A percentile compares a stretch with the other conserved stretches of the same genome.
Conservation (phyloP, 1,284 basidiomycete species). For the Tilletia setariae region DNA sequence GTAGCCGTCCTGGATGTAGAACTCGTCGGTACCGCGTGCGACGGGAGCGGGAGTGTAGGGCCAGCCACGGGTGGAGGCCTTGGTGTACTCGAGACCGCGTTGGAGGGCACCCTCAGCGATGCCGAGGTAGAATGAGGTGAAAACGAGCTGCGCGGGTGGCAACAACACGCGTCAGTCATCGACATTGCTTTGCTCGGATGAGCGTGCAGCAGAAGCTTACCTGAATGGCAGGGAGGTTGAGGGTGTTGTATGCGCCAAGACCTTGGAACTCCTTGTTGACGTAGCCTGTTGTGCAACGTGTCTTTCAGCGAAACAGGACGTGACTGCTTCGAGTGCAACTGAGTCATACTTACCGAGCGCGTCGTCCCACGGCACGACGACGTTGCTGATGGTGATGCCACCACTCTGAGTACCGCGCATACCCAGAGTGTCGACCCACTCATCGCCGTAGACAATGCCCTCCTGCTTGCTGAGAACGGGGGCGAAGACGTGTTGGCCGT, state of each 20-base stretch:
- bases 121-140: constrained; percentile 54
- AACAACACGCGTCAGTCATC: constrained; percentile 3
- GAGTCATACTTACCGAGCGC: constrained; percentile 36
- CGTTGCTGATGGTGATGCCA: constrained; percentile 45
- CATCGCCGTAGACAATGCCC: constrained; percentile 52
- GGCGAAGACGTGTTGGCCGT: constrained; percentile 46
- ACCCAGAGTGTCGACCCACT: constrained; percentile 55
- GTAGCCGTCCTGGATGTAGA: constrained; percentile 53
- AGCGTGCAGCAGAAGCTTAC: not conserved
- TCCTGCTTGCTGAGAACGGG: constrained; percentile 43
- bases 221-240: constrained; percentile 53
- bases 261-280: constrained; percentile 36
- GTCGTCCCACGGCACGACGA: constrained; percentile 42
- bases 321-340: not conserved
- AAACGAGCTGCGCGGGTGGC: constrained; percentile 32
- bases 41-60: constrained; percentile 45
- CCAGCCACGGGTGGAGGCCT: constrained; percentile 51
- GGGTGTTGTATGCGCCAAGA: constrained; percentile 51
- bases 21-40: constrained; percentile 44
- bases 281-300: constrained; percentile 19
- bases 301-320: not conserved
- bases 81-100: constrained; percentile 46
- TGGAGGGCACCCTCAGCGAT: constrained; percentile 51
- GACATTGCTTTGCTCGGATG: not conserved
- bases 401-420: constrained; percentile 52